phyloP scores from a whole-genome alignment of 441 rosid species.

The Mallotus repandus region DNA sequence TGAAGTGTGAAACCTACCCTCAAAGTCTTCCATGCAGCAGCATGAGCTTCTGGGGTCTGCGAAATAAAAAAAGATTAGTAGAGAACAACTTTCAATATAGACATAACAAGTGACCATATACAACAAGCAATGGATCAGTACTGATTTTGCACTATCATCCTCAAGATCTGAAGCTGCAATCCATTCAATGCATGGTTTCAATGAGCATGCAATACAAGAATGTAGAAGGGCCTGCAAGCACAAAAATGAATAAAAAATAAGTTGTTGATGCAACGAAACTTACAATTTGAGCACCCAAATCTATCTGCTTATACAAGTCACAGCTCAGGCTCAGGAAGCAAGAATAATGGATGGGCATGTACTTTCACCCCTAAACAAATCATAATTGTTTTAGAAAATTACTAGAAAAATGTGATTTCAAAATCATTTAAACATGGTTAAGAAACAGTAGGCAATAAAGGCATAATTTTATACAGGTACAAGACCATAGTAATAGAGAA shows the following conservation, averaged over 20 bases:
- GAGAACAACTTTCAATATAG: constrained; percentile 9
- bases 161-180: constrained; percentile 94
- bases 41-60: constrained; percentile 39
- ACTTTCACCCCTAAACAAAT: background rate
- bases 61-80: constrained; percentile 14
- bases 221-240: constrained; percentile 77
- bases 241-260: constrained; percentile 21
- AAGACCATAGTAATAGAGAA: background rate
- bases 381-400: background rate
- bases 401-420: background rate
- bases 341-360: background rate
- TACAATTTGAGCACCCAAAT: constrained; percentile 21
- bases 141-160: constrained; percentile 52
- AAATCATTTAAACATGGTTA: background rate
- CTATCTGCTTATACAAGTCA: constrained; percentile 1
- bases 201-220: constrained; percentile 66
- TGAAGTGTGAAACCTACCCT: constrained; percentile 32
- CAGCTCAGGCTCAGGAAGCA: background rate
- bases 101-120: background rate
- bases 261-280: background rate
- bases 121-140: constrained; percentile 25
- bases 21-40: constrained; percentile 40
- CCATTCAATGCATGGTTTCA: constrained; percentile 77
- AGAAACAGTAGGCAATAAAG: background rate
- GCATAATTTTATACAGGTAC: constrained; percentile 2